Conservation (phyloP, 805 yeast species). For the Zygoascus tannicola region DNA sequence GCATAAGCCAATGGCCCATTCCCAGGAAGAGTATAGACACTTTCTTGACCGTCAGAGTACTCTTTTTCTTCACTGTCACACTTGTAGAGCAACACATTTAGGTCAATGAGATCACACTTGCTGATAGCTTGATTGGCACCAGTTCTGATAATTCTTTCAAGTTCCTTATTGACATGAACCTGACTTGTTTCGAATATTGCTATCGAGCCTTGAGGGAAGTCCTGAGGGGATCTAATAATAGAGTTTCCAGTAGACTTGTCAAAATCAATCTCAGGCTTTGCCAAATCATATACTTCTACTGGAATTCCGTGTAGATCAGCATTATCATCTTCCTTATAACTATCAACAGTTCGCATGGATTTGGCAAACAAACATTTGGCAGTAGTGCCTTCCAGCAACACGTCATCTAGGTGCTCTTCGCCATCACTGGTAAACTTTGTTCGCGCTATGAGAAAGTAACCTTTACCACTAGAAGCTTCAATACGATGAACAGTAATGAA, state of each 20-base stretch:
- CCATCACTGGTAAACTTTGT: constrained; percentile 53
- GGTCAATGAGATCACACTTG: constrained; percentile 52
- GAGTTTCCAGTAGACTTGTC: constrained; percentile 38
- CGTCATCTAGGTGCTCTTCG: constrained; percentile 25
- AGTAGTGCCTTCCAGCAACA: constrained; percentile 27
- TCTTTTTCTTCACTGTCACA: constrained; percentile 88
- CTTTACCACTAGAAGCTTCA: constrained; percentile 75
- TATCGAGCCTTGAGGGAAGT: constrained; percentile 85
- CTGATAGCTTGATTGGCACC: constrained; percentile 72
- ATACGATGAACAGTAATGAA: constrained; percentile 83
- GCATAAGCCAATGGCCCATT: constrained; percentile 72
- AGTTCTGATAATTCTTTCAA: constrained; percentile 57
- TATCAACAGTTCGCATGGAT: constrained; percentile 28
- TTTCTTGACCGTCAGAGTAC: constrained; percentile 58
- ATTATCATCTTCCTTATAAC: constrained; percentile 36
- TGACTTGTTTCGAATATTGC: constrained; percentile 69
- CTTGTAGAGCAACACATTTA: constrained; percentile 65
- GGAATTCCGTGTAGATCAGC: constrained; percentile 51
- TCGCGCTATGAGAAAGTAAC: constrained; percentile 82
- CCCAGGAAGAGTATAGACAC: constrained; percentile 66
- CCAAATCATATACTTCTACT: constrained; percentile 46
- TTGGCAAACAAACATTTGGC: constrained; percentile 48
- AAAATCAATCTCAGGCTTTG: constrained; percentile 39
- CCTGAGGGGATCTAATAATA: constrained; percentile 31
- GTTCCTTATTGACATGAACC: constrained; percentile 50